phyloP scores from a whole-genome alignment of 257 asterid species.

The Pogostemon cablin region DNA sequence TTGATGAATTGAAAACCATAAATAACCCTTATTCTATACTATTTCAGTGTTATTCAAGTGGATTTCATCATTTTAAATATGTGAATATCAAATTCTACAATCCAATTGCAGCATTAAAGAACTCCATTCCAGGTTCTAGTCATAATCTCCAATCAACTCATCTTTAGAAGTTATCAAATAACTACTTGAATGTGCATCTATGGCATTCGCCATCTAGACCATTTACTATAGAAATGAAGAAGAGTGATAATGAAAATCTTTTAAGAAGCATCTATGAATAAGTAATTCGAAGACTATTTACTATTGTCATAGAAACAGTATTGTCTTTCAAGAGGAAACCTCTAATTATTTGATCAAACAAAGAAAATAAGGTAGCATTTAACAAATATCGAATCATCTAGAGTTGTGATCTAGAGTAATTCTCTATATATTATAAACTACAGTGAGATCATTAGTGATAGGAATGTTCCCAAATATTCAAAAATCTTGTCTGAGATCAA shows the following conservation, averaged over 20 bases:
- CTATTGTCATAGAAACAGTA: not conserved
- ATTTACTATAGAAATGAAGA: not conserved
- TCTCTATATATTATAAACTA: not conserved
- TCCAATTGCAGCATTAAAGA: constrained; percentile 1
- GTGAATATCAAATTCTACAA: not conserved
- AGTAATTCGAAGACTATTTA: too few species aligned
- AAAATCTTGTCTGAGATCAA: constrained; percentile 11
- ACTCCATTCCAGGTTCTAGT: constrained; percentile 5
- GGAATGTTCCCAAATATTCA: not conserved
- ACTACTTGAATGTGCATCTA: not conserved
- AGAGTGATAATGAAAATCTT: not conserved
- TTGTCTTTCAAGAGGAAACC: not conserved
- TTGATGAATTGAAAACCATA: not conserved
- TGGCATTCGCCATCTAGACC: not conserved
- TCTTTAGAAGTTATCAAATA: not conserved
- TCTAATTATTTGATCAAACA: not conserved
- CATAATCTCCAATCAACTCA: constrained; percentile 3
- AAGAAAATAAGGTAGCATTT: constrained; percentile 11
- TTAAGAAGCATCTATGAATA: not conserved
- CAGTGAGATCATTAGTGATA: not conserved
- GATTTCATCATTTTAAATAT: not conserved
- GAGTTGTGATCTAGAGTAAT: not conserved
- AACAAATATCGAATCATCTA: not conserved
- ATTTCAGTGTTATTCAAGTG: not conserved
- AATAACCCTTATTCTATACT: not conserved